Evolutionary conservation across 2,329 filamentous ascomycete genomes (phyloP).

Genomic region (Clonostachys byssicola): DNA sequence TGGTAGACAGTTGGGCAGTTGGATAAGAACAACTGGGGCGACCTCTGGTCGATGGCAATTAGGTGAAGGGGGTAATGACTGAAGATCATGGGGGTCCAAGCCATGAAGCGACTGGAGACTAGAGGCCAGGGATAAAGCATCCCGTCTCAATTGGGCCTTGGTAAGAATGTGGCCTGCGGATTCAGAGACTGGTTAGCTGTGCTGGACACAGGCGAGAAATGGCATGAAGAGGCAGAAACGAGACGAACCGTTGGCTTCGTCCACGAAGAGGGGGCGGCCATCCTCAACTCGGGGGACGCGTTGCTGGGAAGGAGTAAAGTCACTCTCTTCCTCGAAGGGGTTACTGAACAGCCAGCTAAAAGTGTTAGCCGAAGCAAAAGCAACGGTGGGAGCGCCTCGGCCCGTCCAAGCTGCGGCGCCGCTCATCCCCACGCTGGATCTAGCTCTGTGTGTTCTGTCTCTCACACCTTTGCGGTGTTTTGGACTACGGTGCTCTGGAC

Average conservation of each 20-base stretch:
- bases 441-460: too few species aligned
- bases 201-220: background rate
- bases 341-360: constrained; percentile 31
- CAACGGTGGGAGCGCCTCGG: background rate
- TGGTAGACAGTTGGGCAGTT: constrained; percentile 34
- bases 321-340: constrained; percentile 23
- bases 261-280: constrained; percentile 28
- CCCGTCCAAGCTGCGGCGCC: background rate
- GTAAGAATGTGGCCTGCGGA: constrained; percentile 26
- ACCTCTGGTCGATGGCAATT: constrained; percentile 29
- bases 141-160: constrained; percentile 20
- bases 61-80: constrained; percentile 28
- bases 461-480: too few species aligned
- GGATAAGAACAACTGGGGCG: constrained; percentile 33
- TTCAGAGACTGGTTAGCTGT: background rate
- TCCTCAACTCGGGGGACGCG: constrained; percentile 22
- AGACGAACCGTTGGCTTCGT: constrained; percentile 29
- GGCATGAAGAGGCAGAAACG: background rate
- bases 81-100: constrained; percentile 24
- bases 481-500: too few species aligned
- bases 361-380: constrained; percentile 12
- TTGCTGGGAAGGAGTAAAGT: constrained; percentile 18
- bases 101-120: constrained; percentile 23
- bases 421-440: too few species aligned
- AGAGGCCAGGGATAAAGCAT: constrained; percentile 27